Evolutionary conservation across 768 basidiomycete species (phyloP).

Genomic region (Mycena filopes): DNA sequence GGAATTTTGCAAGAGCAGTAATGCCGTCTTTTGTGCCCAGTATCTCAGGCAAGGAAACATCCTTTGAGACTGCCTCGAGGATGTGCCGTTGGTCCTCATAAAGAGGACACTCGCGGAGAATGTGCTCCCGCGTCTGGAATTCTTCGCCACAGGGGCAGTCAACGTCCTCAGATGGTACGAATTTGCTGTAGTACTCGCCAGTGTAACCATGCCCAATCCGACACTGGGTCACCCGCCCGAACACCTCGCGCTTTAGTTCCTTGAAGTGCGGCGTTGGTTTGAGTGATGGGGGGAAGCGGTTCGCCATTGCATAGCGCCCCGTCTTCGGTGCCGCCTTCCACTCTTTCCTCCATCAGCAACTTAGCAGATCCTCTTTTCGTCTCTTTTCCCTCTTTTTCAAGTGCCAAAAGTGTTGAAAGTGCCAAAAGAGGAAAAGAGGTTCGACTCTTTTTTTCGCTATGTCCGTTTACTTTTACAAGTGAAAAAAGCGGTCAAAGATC

Average conservation of each 20-base stretch:
- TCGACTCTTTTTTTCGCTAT: no score
- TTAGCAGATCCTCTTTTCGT: no score
- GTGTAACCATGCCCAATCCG: neutral
- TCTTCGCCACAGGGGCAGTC: no score
- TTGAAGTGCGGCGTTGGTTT: neutral
- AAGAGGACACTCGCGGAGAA: no score
- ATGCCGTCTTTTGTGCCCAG: neutral
- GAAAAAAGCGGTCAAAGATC: no score
- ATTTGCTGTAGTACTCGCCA: slow-evolving; percentile 1
- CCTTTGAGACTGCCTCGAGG: neutral
- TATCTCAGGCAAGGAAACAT: neutral
- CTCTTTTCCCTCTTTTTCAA: no score
- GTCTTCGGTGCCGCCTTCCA: neutral
- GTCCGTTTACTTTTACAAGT: no score
- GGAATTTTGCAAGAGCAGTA: neutral
- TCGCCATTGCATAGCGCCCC: neutral
- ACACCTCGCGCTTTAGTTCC: neutral
- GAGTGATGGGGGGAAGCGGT: neutral
- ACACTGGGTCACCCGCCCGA: neutral
- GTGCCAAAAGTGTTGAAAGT: no score
- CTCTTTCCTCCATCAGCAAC: neutral
- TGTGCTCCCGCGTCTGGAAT: no score
- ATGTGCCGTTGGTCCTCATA: no score
- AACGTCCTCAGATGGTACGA: slow-evolving; percentile 5
- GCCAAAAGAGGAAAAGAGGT: no score